A percentile compares a stretch with the other conserved stretches of the same genome.
Conservation (phyloP, 805 yeast genomes). For the Candida parachauliodes region DNA sequence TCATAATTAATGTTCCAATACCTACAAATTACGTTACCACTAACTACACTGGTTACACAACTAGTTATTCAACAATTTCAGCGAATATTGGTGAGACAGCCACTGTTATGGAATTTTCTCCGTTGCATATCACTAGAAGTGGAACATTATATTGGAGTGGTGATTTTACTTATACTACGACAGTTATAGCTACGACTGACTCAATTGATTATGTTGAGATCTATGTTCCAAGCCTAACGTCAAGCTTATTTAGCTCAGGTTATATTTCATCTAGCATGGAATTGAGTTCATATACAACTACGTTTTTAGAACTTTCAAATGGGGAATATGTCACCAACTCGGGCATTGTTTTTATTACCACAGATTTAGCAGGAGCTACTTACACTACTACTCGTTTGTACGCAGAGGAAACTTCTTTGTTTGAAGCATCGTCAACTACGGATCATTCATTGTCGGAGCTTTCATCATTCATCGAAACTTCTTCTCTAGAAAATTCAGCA, state of each 20-base stretch:
- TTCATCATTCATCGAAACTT: not conserved
- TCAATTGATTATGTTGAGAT: not conserved
- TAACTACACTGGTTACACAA: not conserved
- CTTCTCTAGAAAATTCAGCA: not conserved
- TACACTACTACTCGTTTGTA: not conserved
- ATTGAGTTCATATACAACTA: not conserved
- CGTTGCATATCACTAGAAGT: not conserved
- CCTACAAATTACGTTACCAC: not conserved
- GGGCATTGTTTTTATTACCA: not conserved
- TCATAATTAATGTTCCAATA: conserved; percentile 4
- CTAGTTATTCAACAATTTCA: not conserved
- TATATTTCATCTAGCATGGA: conserved; percentile 1
- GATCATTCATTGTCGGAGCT: not conserved
- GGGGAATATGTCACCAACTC: not conserved
- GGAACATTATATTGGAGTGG: not conserved
- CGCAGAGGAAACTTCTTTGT: not conserved
- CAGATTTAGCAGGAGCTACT: not conserved
- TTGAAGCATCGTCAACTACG: not conserved
- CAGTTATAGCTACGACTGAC: not conserved
- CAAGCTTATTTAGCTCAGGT: too few relatives aligned
- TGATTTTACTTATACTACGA: not conserved
- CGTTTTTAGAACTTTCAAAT: conserved; percentile 7
- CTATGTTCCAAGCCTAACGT: not conserved
- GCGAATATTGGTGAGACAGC: not conserved
- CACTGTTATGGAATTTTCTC: not conserved